phyloP scores from a whole-genome alignment of 2,329 filamentous ascomycete genomes.

The Periconia macrospinosa region DNA sequence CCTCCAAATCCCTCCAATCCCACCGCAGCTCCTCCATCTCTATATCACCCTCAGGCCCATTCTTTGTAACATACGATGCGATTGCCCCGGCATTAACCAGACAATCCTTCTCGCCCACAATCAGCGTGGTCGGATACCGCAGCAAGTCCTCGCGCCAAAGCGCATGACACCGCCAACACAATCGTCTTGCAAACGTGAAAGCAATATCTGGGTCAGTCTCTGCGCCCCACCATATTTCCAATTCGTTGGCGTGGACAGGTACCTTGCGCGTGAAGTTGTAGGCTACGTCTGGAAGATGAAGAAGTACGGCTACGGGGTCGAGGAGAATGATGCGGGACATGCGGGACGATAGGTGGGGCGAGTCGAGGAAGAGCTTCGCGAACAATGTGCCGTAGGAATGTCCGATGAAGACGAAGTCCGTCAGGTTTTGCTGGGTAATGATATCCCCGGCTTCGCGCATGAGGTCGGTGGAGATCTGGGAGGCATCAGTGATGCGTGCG shows the following conservation, averaged over 20 bases:
- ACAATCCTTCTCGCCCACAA: constrained; percentile 59
- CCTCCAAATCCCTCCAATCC: constrained; percentile 9
- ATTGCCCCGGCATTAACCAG: constrained; percentile 63
- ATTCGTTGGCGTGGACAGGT: constrained; percentile 58
- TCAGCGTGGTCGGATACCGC: constrained; percentile 54
- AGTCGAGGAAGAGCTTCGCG: constrained; percentile 60
- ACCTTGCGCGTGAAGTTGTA: constrained; percentile 59
- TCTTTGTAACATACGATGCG: constrained; percentile 54
- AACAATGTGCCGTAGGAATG: constrained; percentile 64
- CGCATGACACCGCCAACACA: constrained; percentile 70
- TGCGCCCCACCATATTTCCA: constrained; percentile 68
- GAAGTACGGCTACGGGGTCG: constrained; percentile 64
- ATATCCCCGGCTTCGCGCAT: constrained; percentile 57
- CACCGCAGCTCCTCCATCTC: not conserved
- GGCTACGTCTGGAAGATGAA: constrained; percentile 67
- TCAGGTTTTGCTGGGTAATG: constrained; percentile 57
- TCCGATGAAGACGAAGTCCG: constrained; percentile 59
- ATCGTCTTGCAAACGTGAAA: constrained; percentile 62
- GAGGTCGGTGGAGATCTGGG: constrained; percentile 55
- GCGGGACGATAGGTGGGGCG: constrained; percentile 44
- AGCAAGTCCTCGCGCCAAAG: constrained; percentile 66
- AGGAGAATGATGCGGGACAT: constrained; percentile 55
- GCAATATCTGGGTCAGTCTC: constrained; percentile 66
- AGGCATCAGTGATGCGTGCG: constrained; percentile 58
- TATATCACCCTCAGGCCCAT: not conserved